Evolutionary conservation across 495 filamentous ascomycete genomes (phyloP), one percentile per base, ranked within the genome.

Genomic region (Bryoglossum gracile): DNA sequence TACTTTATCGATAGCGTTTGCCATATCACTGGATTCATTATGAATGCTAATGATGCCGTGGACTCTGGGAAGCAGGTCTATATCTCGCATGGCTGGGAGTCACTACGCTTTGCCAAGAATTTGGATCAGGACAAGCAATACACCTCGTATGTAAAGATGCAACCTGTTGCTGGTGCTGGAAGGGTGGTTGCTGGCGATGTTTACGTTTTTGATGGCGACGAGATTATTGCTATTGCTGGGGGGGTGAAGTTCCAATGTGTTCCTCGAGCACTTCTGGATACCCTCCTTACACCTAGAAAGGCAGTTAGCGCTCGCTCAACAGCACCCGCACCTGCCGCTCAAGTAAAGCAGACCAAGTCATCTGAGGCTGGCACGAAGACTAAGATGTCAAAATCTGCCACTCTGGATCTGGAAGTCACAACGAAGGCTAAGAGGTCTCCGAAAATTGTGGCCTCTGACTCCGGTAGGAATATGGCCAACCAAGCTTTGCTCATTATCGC

Each of bases 51-150:
- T 46, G 85, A 87, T 57, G 75, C 73, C 18, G 74, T 81, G 2
- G 81, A 89, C 54, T 82, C 80, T 0, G 77, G 78, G 48, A 78
- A 84, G 46, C 69, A 80, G 36, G 81, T 87, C 24, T 91, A 79
- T 59, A 80, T 90, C 48, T 86, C 81, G 34, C 87, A 90, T 56
- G 84, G 85, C n/a, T 85, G 86, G 82, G 79, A 84, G 51, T 81
- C 76, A 0, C 76, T 90, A 69, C 73, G 79, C 13, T 80, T 89
- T 50, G 72, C 81, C 50, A 80, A 83, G 56, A 72, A 76, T 28
- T 73, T 90, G 14, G 66, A 71, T 17, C 68, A 73, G 0, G 69
- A 68, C 24, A 82, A 85, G 65, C 81, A 77, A 0, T 91, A 89
- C 55, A 73, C 75, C 39, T 79, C 77, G 4, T 86, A 89, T 64